These are phyloP conservation scores for Vaccinium myrtillus DNA, from an alignment of 148 eudicot genomes.

Conservation along the genomic window DNA sequence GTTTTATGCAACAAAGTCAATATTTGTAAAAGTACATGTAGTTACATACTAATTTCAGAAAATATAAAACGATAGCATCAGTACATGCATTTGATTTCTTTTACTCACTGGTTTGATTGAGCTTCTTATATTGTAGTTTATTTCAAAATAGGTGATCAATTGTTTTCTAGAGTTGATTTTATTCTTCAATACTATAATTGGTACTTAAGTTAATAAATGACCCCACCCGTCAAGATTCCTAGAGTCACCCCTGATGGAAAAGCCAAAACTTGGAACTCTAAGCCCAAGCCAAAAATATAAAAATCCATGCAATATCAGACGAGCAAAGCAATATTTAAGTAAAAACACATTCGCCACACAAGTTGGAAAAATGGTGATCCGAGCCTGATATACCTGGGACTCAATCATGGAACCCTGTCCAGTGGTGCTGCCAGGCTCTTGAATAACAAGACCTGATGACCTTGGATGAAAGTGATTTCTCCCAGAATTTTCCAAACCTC, in stretches of 20 bases:
- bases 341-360: background rate
- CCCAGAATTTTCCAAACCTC: slow-evolving; percentile 6
- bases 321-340: background rate
- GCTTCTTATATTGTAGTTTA: too few relatives aligned
- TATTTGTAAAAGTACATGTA: too few relatives aligned
- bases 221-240: too few relatives aligned
- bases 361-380: background rate
- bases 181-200: too few relatives aligned
- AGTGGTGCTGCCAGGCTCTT: slow-evolving; percentile 20
- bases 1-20: too few relatives aligned
- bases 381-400: slow-evolving; percentile 32
- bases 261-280: background rate
- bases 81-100: too few relatives aligned
- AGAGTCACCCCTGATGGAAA: background rate
- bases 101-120: too few relatives aligned
- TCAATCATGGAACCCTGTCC: slow-evolving; percentile 18
- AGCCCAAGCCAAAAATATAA: background rate
- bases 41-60: too few relatives aligned
- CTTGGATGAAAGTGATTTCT: slow-evolving; percentile 1
- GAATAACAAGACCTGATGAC: slow-evolving; percentile 8
- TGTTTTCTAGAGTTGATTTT: too few relatives aligned
- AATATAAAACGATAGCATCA: too few relatives aligned
- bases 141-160: too few relatives aligned
- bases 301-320: slow-evolving; percentile 3
- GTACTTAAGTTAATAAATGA: too few relatives aligned